Evolutionary conservation across 2,329 filamentous ascomycete species (phyloP).

Genomic region (Pleomassaria siparia): DNA sequence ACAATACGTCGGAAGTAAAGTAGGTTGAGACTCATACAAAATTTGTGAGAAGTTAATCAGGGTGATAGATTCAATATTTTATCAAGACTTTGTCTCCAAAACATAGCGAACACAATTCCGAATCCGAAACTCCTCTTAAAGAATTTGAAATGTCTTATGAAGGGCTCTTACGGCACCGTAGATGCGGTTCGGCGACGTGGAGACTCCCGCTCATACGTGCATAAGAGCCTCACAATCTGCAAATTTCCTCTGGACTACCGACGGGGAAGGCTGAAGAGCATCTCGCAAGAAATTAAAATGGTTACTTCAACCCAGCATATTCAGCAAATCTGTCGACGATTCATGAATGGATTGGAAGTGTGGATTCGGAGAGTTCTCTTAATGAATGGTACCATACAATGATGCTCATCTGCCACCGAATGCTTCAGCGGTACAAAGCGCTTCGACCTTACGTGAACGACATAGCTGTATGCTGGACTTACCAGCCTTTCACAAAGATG

Average conservation of each 20-base stretch:
- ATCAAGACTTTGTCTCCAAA: background rate
- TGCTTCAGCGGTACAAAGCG: too few relatives aligned
- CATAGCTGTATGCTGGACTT: too few relatives aligned
- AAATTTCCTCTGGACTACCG: background rate
- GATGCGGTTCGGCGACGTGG: background rate
- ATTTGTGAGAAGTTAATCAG: too few relatives aligned
- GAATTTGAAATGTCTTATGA: background rate
- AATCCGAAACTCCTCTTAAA: background rate
- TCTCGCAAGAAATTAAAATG: background rate
- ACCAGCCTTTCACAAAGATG: too few relatives aligned
- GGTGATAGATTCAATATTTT: background rate
- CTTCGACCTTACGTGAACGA: too few relatives aligned
- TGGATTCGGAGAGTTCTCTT: too few relatives aligned
- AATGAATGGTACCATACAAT: too few relatives aligned
- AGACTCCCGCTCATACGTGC: background rate
- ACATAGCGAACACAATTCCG: background rate
- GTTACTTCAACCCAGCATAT: background rate
- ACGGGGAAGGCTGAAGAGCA: background rate
- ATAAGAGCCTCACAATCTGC: background rate
- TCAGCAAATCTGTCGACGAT: too few relatives aligned
- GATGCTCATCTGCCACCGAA: too few relatives aligned
- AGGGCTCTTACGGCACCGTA: background rate
- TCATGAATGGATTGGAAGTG: too few relatives aligned
- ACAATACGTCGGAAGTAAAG: too few relatives aligned
- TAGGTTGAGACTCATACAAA: too few relatives aligned